Conservation (phyloP, 2,329 filamentous ascomycete genomes). For the Diaporthe sp. region DNA sequence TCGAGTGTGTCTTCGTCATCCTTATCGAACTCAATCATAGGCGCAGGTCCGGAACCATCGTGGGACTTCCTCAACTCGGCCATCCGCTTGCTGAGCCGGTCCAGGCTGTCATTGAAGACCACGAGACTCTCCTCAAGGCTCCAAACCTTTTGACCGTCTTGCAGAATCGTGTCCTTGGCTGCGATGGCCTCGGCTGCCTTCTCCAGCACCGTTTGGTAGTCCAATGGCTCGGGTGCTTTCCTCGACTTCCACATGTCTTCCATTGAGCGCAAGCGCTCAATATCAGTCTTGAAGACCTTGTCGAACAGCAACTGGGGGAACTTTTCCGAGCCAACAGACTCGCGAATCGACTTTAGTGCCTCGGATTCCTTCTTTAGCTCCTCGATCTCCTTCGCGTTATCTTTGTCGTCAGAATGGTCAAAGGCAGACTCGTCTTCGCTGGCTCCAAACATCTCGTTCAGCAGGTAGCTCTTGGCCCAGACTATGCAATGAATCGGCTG, state of each 20-base stretch:
- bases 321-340: slow-evolving; percentile 81
- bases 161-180: slow-evolving; percentile 65
- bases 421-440: slow-evolving; percentile 89
- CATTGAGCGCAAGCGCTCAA: slow-evolving; percentile 85
- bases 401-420: slow-evolving; percentile 82
- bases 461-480: slow-evolving; percentile 96
- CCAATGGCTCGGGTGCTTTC: slow-evolving; percentile 78
- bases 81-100: slow-evolving; percentile 80
- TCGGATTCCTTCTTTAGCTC: slow-evolving; percentile 87
- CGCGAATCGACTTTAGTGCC: slow-evolving; percentile 84
- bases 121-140: slow-evolving; percentile 84
- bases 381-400: slow-evolving; percentile 89
- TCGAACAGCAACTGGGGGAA: slow-evolving; percentile 88
- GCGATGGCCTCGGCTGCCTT: slow-evolving; percentile 64
- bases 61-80: slow-evolving; percentile 68
- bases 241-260: slow-evolving; percentile 97
- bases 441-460: slow-evolving; percentile 93
- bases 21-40: slow-evolving; percentile 91
- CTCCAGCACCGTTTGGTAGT: slow-evolving; percentile 72
- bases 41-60: slow-evolving; percentile 62
- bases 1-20: slow-evolving; percentile 95
- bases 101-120: slow-evolving; percentile 88
- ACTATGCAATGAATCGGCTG: slow-evolving; percentile 99
- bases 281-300: slow-evolving; percentile 91
- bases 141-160: slow-evolving; percentile 83